Base-by-base conservation (phyloP, 108 stramenopile genomes). In the Conticribra weissflogii region DNA sequence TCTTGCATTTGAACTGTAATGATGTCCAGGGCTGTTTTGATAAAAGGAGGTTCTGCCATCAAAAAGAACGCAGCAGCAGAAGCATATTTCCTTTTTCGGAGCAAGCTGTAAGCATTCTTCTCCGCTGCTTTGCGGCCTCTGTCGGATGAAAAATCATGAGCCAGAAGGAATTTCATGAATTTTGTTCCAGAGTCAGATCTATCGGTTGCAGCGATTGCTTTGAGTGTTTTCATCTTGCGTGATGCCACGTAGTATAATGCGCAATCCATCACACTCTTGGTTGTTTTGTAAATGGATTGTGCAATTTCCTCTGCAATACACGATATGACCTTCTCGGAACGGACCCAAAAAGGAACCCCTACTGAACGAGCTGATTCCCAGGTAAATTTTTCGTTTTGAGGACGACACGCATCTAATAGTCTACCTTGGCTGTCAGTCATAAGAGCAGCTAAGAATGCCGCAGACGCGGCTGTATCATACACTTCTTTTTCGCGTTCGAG, bases 21-120 rank as follows among this genome's bases (percentile, higher is more conserved):
- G 4, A 85, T 76, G 69, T 91, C 88, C 24, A 94, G 54, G 2
- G 93, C 88, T 23, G 88, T 82, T 57, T 89, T 91, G 23, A 88
- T 74, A 63, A 88, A 81, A 17, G 93, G 93, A 4, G 93, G 93
- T 63, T 91, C 86, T 4, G 90, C 74, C 29, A 94, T 82, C 59
- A 94, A 66, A 75, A 94, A 94, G 69, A 94, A 94, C 8, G 90
- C 76, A 24, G 93, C 81, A 47, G 93, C 93, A 47, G 78, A 63
- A 24, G 61, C 74, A 68, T 94, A 90, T 45, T 84, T 79, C 17
- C 85, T 71, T 58, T 94, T 94, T 3, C 90, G 53, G 30, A 94
- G 78, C 59, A 94, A 70, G 66, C 93, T 94, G 59, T 84, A 94
- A 0, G 90, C 93, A 77, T 94, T 94, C 67, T 94, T 94, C 66